Evolutionary conservation across 352 stramenopile genomes (phyloP).

Genomic region (Stramenopiles sp.): DNA sequence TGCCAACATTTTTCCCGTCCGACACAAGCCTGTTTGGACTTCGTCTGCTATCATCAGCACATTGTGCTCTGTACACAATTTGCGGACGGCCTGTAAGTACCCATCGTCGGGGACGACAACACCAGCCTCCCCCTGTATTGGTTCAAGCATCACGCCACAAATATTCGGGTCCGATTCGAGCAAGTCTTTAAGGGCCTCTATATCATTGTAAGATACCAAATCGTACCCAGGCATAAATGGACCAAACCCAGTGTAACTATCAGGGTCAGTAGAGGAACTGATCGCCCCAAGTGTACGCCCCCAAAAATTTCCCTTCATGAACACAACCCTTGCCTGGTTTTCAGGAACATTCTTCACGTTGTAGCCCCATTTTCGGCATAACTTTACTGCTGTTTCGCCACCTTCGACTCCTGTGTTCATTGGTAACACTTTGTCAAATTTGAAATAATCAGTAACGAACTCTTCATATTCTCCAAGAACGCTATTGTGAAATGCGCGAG

Average conservation of each 20-base stretch:
- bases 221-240: slow-evolving; percentile 94
- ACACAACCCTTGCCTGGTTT: slow-evolving; percentile 76
- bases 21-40: slow-evolving; percentile 85
- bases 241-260: slow-evolving; percentile 64
- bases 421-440: slow-evolving; percentile 87
- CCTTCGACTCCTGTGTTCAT: slow-evolving; percentile 99
- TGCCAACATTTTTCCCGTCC: slow-evolving; percentile 86
- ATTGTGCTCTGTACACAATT: slow-evolving; percentile 89
- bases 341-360: slow-evolving; percentile 81
- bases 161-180: slow-evolving; percentile 65
- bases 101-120: slow-evolving; percentile 89
- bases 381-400: slow-evolving; percentile 91
- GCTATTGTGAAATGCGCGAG: slow-evolving; percentile 94
- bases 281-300: slow-evolving; percentile 90
- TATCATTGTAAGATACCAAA: slow-evolving; percentile 71
- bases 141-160: slow-evolving; percentile 96
- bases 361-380: slow-evolving; percentile 88
- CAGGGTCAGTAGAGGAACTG: slow-evolving; percentile 69
- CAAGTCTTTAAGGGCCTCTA: slow-evolving; percentile 49
- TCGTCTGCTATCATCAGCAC: slow-evolving; percentile 97
- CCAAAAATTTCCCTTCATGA: slow-evolving; percentile 97
- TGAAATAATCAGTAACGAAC: slow-evolving; percentile 88
- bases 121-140: slow-evolving; percentile 95
- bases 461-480: slow-evolving; percentile 86
- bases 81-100: slow-evolving; percentile 68